Evolutionary conservation across 805 yeast genomes (phyloP), one percentile per base, ranked within the genome.

Genomic region (Candida railenensis): DNA sequence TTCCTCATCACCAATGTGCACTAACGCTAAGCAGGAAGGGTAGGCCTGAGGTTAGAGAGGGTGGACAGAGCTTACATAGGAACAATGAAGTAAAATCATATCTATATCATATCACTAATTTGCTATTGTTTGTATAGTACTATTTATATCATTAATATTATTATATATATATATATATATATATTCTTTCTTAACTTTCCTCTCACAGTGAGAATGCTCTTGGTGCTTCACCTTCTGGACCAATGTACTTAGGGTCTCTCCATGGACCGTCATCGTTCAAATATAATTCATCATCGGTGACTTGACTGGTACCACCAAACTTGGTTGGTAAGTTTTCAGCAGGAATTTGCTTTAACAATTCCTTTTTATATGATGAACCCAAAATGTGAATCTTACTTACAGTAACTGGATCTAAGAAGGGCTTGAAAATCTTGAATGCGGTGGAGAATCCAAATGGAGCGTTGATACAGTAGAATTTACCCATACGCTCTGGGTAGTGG

Each of bases 401-500:
- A 7, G 99, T 94, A 46, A 92, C 98, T 2, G 98, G 98, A 65
- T 94, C 99, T 63, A 94, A 79, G 71, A 94, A 91, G 46, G 96
- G 92, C 73, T 90, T 90, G 74, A 94, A 88, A 46, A 91, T 63
- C 65, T 82, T 81, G 80, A 92, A 94, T 36, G 95, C 97, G 36
- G 97, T 85, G 34, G 96, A 82, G 71, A 94, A 94, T 2, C 99
- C 99, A 63, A 90, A 94, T 53, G 99, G 99, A 1, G 98, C 96
- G 63, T 94, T 94, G 70, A 94, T 89, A 58, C 91, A 74, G 71
- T 90, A 92, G 65, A 92, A 94, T 69, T 88, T 90, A 62, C 99
- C 99, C 99, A 94, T 94, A 70, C 98, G 87, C 77, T 94, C 99
- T 14, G 99, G 99, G 66, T 94, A 94, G 71, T 88, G 92, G 73